Percentiles rank a stretch among this genome's conserved stretches.
Evolutionary conservation across 441 rosid genomes (phyloP).

Genomic region (Corymbia calophylla): DNA sequence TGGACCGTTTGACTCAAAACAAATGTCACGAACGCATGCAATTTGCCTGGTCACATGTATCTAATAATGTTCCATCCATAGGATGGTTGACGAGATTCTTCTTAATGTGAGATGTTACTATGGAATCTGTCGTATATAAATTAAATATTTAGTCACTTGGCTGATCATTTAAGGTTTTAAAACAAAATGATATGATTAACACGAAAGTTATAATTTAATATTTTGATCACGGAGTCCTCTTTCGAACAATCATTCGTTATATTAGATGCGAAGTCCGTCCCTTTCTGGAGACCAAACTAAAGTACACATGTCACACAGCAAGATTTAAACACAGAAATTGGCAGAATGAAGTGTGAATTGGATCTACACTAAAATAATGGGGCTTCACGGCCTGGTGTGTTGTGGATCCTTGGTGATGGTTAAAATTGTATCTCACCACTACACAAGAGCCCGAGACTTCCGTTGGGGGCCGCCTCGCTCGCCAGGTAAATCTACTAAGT

Average conservation of each 20-base stretch:
- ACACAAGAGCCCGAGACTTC: not conserved
- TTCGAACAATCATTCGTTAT: not conserved
- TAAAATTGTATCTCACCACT: too few species aligned
- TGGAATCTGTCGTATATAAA: not conserved
- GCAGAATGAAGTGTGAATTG: too few species aligned
- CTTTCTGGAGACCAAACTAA: not conserved
- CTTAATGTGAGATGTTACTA: fast-evolving
- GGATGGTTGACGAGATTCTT: fast-evolving
- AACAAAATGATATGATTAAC: not conserved
- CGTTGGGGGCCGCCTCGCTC: not conserved
- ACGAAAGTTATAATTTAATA: not conserved
- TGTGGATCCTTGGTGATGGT: too few species aligned
- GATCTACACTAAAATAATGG: too few species aligned
- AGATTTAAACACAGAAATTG: too few species aligned
- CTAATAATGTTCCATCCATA: not conserved
- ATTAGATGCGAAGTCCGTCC: not conserved
- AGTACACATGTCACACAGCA: not conserved
- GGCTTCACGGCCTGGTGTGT: too few species aligned
- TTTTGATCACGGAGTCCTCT: not conserved
- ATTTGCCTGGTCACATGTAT: not conserved
- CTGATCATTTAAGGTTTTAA: not conserved
- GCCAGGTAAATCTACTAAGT: fast-evolving
- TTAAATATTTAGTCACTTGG: not conserved
- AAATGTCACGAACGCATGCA: not conserved
- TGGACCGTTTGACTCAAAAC: not conserved